Percentiles rank a stretch among this genome's conserved stretches.
These are phyloP conservation scores for Candida sp. DNA, from an alignment of 1,139 yeast genomes.

Conservation along the genomic window DNA sequence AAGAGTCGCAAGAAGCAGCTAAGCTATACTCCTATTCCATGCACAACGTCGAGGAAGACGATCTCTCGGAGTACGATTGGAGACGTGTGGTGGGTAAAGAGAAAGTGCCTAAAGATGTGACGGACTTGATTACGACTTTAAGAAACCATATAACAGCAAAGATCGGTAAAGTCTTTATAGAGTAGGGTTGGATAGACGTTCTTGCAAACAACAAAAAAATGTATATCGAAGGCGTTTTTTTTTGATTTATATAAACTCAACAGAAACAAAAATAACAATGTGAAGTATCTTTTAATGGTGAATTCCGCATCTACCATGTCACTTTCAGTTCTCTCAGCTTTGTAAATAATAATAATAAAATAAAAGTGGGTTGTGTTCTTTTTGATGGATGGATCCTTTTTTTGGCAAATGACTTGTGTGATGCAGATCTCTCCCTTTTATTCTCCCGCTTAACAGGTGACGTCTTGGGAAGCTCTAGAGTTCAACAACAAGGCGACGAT, in stretches of 20 bases:
- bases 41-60: slow-evolving; percentile 22
- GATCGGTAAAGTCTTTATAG: slow-evolving; percentile 45
- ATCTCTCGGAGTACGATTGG: slow-evolving; percentile 35
- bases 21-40: slow-evolving; percentile 36
- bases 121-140: slow-evolving; percentile 23
- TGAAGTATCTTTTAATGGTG: neutral
- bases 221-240: neutral
- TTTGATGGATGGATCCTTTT: neutral
- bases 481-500: slow-evolving; percentile 96
- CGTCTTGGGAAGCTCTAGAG: slow-evolving; percentile 97
- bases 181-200: neutral
- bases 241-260: neutral
- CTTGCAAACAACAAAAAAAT: neutral
- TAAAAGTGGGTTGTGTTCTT: neutral
- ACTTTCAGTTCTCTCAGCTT: neutral
- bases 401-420: neutral
- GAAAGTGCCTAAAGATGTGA: slow-evolving; percentile 26
- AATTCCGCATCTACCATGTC: neutral
- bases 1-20: slow-evolving; percentile 33
- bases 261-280: neutral
- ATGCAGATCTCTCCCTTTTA: neutral
- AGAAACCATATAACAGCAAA: slow-evolving; percentile 38
- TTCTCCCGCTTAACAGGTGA: slow-evolving; percentile 58
- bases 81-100: slow-evolving; percentile 24
- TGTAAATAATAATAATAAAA: neutral